Evolutionary conservation across 179 eudicot species (phyloP), one percentile per base, ranked within the genome.

Genomic region (Pouteria campechiana): DNA sequence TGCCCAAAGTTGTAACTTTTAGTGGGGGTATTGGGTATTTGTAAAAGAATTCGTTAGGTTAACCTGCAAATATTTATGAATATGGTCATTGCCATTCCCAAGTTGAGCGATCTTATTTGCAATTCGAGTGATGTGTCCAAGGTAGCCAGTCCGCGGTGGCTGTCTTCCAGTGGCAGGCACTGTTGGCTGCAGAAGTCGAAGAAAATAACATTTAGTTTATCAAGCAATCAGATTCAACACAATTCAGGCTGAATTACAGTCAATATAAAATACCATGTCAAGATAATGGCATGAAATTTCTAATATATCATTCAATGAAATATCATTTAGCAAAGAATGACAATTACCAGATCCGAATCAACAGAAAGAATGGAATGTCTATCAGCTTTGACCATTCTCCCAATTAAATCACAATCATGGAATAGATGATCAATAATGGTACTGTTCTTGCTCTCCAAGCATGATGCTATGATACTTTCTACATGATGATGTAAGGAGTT

Each of bases 401-500:
- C 70, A 23, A 79, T 41, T 61, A 90, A 63, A 57, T 73, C 69
- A 69, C 96, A 90, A 14, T 68, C 87, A 37, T 31, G 25, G 27
- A 86, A 69, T 17, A 90, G 76, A 77, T 90, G 96, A 50, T 77
- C 82, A 52, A 71, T 38, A 37, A 82, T 68, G 21, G 67, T 36
- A 54, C 37, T 41, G 52, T 73, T 82, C 49, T 70, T 67, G 68
- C 96, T 77, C 55, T 86, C 98, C 69, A 90, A 58, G 58, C 94
- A 86, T 33, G 94, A 79, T 40, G 55, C 58, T 48, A 82, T 54
- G 12, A 90, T 90, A 63, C 98, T 90, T 71, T 90, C 98, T 42
- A 86, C 90, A 32, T 90, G 87, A 75, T 86, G 96, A 71, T 90
- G 98, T 46, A 90, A 65, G 7, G 90, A 78, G 56, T 79, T 86